Percentiles rank a stretch among this genome's conserved stretches.
Evolutionary conservation across 345 rosid genomes (phyloP).

Genomic region (Geranium brycei): DNA sequence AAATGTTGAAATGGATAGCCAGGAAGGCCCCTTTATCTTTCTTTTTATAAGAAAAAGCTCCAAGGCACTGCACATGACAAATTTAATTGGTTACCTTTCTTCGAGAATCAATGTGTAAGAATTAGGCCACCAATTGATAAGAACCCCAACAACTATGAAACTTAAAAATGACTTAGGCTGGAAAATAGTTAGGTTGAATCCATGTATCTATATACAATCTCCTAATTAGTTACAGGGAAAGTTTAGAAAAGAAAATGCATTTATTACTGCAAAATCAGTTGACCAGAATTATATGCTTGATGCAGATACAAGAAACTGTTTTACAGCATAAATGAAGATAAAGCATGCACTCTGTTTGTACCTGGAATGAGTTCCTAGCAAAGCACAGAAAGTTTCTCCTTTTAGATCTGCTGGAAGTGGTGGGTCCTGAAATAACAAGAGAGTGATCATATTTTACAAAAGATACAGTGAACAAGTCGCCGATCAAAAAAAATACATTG

Average conservation of each 20-base stretch:
- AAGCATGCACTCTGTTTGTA: constrained; percentile 13
- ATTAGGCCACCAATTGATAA: constrained; percentile 4
- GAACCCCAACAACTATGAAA: neutral
- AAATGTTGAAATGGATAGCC: constrained; percentile 76
- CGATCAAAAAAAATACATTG: too few relatives aligned
- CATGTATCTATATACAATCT: neutral
- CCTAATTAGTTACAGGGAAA: neutral
- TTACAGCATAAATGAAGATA: neutral
- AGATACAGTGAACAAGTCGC: neutral
- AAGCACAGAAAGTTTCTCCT: constrained; percentile 65
- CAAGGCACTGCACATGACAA: constrained; percentile 60
- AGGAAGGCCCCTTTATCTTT: constrained; percentile 83
- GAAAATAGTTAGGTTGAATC: neutral
- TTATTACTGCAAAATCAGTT: too few relatives aligned
- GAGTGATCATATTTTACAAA: neutral
- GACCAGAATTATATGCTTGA: neutral
- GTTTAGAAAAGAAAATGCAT: too few relatives aligned
- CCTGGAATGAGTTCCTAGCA: constrained; percentile 90
- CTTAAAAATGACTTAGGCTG: neutral
- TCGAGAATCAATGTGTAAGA: neutral
- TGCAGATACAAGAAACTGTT: neutral
- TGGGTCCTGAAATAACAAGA: constrained; percentile 42
- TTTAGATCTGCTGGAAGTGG: constrained; percentile 78
- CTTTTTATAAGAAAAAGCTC: constrained; percentile 89
- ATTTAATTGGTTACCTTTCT: constrained; percentile 3